Base-by-base conservation (phyloP, 2,329 filamentous ascomycete genomes). In the Westerdykella sp. region DNA sequence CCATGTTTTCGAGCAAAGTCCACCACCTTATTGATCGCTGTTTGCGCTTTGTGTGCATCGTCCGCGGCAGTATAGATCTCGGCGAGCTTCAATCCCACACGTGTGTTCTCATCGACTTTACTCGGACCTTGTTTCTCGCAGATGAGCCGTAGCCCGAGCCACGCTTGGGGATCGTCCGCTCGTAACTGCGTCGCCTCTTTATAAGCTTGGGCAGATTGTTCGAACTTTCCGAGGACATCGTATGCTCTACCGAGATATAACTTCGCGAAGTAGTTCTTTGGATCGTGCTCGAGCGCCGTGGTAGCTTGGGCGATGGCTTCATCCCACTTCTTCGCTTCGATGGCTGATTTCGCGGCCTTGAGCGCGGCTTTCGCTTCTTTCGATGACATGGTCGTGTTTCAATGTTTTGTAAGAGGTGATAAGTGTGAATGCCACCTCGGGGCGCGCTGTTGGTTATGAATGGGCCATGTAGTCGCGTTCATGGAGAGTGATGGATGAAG, bases 171-270 rank as follows among this genome's bases (percentile, higher is more conserved):
- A 54, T 96, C 89, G 14, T 79, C 73, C 1, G 83, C 79, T 51
- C 87, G 90, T 48, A 87, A 72, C 15, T 75, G 73, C 5, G 85
- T 79, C 1, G 91, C 93, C 25, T 78, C 74, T 34, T 77, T 73
- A 66, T 97, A 97, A 1, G 83, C 80, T 28, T 76, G 78, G 55
- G 93, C 89, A 0, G 93, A 83, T 34, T 87, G 84, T 6, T 85
- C 80, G 6, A 77, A 69, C 47, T 81, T 78, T 47, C 80, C 79
- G 48, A 84, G 78, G 63, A 89, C 93, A 65, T 95, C 88, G 37
- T 84, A 73, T 2, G 87, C 85, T 63, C 94, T 87, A 2, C 87
- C 93, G 14, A 95, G 73, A 61, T 96, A 94, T n/a, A 97, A 77
- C 51, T 87, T 79, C 78, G 81, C 89, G 66, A 91, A 87, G 67